phyloP scores from a whole-genome alignment of 345 rosid genomes.

The Populus deltoides region DNA sequence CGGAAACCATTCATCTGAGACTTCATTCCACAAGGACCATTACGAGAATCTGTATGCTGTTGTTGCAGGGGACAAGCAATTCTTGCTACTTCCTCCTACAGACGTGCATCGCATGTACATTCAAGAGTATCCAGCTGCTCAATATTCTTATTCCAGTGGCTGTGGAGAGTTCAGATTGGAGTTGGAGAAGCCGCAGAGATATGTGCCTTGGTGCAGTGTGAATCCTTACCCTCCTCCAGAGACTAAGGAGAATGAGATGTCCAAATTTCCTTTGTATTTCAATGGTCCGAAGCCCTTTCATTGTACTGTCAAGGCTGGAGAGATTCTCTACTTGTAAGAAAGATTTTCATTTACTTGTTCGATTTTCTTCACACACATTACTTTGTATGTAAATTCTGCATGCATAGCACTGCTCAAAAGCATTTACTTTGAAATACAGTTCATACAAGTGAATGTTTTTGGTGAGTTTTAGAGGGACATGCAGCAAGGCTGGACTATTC shows the following conservation, averaged over 20 bases:
- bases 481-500: background rate
- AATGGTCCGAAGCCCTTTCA: constrained; percentile 73
- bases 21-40: constrained; percentile 87
- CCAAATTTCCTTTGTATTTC: constrained; percentile 65
- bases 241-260: constrained; percentile 40
- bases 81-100: constrained; percentile 75
- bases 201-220: constrained; percentile 82
- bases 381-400: too few species aligned
- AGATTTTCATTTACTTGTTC: constrained; percentile 1
- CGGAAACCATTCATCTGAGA: constrained; percentile 64
- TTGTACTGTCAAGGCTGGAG: constrained; percentile 76
- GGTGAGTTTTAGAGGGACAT: background rate
- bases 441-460: background rate
- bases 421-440: background rate
- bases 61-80: constrained; percentile 78
- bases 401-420: too few species aligned
- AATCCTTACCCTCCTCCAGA: constrained; percentile 63
- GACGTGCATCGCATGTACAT: constrained; percentile 82
- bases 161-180: constrained; percentile 54
- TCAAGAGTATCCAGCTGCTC: constrained; percentile 62
- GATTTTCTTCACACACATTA: background rate
- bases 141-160: constrained; percentile 50
- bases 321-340: constrained; percentile 79
- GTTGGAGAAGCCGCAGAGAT: constrained; percentile 52
- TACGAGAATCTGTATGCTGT: constrained; percentile 89